Base-by-base conservation (phyloP, 306 rosid genomes). In the Echinosophora koreensis region DNA sequence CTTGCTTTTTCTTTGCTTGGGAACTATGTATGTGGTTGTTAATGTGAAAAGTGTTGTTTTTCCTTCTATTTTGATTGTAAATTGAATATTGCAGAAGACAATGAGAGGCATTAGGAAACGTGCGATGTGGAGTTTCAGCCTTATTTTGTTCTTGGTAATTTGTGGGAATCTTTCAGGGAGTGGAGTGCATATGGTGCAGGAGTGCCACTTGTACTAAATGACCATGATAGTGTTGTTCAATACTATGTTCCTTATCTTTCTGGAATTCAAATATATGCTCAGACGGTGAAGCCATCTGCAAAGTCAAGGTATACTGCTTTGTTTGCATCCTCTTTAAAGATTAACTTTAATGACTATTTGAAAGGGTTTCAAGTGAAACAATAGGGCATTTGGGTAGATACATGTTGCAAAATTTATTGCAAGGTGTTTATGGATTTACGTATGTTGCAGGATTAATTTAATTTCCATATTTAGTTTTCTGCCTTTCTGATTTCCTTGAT, bases 141-240 rank as follows among this genome's bases (percentile, higher is more conserved):
- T 13, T 88, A 86, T 75, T 94, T 94, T 80, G 86, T 87, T 12
- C 92, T 94, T 9, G 87, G 91, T 68, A 96, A 94, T 82, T 70
- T 94, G 47, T 94, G 98, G 98, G 97, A 91, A 77, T 88, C 96
- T 13, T 94, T 94, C 65, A 82, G 84, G 84, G 98, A 94, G 55
- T 90, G 97, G 98, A 94, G 98, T 69, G 98, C 97, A 28, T 94
- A 94, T 64, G 98, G 98, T 10, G 96, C 92, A 16, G 98, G 98
- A 77, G 98, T 94, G 73, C 98, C 98, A 6, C 87, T 94, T 71
- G 86, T 94, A 56, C 73, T 94, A 54, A 88, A 94, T 76, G 94
- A 85, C 71, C 85, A 82, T 32, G 92, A 90, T 54, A 78, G 85
- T 70, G 94, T 94, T 39, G 87, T 90, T 78, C 98, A 94, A 49